Percentiles rank a stretch among this genome's conserved stretches.
Conservation (phyloP, 2,329 filamentous ascomycete genomes). For the Lizonia empirigonia region DNA sequence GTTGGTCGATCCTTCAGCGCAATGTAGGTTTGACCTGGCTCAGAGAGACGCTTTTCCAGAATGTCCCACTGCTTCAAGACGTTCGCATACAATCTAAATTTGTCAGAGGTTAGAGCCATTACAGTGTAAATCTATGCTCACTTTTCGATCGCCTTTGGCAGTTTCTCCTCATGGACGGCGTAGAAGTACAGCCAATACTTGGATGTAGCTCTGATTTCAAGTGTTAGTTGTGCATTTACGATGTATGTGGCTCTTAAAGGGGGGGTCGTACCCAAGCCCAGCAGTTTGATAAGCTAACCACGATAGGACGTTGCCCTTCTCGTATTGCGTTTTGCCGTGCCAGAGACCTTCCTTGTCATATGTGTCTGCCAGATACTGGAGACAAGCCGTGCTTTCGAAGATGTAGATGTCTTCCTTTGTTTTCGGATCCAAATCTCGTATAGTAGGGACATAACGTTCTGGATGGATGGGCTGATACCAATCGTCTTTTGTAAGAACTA, state of each 20-base stretch:
- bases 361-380: slow-evolving; percentile 46
- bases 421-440: slow-evolving; percentile 40
- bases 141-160: slow-evolving; percentile 30
- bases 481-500: slow-evolving; percentile 44
- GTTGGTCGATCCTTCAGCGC: slow-evolving; percentile 46
- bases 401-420: slow-evolving; percentile 39
- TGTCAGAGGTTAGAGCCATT: too few relatives aligned
- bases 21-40: slow-evolving; percentile 39
- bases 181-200: slow-evolving; percentile 48
- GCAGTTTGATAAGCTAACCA: slow-evolving; percentile 50
- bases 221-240: not conserved
- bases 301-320: slow-evolving; percentile 37
- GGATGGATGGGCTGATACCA: slow-evolving; percentile 47
- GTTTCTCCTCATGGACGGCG: slow-evolving; percentile 11
- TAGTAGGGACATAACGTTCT: slow-evolving; percentile 44
- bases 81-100: slow-evolving; percentile 22
- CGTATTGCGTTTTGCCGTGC: slow-evolving; percentile 36
- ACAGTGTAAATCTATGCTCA: too few relatives aligned
- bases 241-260: not conserved
- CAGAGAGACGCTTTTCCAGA: slow-evolving; percentile 19
- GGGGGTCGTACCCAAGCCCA: slow-evolving; percentile 37
- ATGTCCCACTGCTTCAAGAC: slow-evolving; percentile 21
- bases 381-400: slow-evolving; percentile 49
- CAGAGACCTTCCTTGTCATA: slow-evolving; percentile 45
- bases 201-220: slow-evolving; percentile 22